Conservation (phyloP, 768 basidiomycete genomes). For the Xerocomellus dryophilus region DNA sequence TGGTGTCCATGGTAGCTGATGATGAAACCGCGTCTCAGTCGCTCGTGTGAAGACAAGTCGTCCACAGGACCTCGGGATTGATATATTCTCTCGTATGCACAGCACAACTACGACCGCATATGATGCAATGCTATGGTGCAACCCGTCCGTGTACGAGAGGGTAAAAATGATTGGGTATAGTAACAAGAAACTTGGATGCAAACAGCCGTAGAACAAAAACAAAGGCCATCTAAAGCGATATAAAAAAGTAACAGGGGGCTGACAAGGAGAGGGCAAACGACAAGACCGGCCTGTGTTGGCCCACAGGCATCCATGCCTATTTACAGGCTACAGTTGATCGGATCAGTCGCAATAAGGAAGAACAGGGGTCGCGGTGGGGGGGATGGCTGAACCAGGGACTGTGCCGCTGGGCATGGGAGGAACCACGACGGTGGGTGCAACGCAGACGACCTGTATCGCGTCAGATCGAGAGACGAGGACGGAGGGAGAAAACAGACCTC, state of each 20-base stretch:
- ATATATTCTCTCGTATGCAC: conserved; percentile 22
- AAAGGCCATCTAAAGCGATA: conserved; percentile 4
- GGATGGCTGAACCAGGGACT: conserved; percentile 26
- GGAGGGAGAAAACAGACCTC: conserved; percentile 48
- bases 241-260: neutral
- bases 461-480: neutral
- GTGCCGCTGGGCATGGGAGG: conserved; percentile 44
- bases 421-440: conserved; percentile 36
- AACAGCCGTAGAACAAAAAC: neutral
- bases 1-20: neutral
- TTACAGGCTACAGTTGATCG: neutral
- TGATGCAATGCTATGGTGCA: conserved; percentile 9
- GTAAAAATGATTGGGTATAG: conserved; percentile 25
- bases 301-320: conserved; percentile 8
- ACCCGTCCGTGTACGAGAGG: conserved; percentile 3
- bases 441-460: conserved; percentile 50
- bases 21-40: too few relatives aligned
- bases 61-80: conserved; percentile 16
- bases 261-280: conserved; percentile 19
- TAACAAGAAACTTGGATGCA: conserved; percentile 3
- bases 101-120: conserved; percentile 29
- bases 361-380: conserved; percentile 32
- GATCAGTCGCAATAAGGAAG: conserved; percentile 47
- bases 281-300: conserved; percentile 28
- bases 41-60: too few relatives aligned